These are phyloP conservation scores for Podaxis pistillaris DNA, from an alignment of 768 basidiomycete species.

Conservation along the genomic window DNA sequence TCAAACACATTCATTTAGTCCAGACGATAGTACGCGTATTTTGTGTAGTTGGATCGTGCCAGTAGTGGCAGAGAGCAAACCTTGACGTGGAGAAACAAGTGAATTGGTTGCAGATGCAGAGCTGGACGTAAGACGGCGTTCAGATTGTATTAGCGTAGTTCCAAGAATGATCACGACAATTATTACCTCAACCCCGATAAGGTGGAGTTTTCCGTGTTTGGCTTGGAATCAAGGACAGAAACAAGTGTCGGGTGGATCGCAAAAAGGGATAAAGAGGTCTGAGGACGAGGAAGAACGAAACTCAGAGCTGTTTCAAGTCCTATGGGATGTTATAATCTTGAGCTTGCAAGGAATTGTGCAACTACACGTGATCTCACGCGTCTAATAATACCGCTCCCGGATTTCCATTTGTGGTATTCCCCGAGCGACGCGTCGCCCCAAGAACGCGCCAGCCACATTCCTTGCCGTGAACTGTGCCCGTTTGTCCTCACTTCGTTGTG, in stretches of 20 bases:
- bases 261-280: not conserved
- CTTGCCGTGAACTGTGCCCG: not conserved
- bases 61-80: not conserved
- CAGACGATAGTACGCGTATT: not conserved
- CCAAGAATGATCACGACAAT: not conserved
- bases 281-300: not conserved
- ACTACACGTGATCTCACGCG: conserved; percentile 10
- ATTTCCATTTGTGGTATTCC: not conserved
- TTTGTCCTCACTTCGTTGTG: not conserved
- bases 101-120: not conserved
- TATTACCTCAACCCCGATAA: not conserved
- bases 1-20: conserved; percentile 34
- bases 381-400: not conserved
- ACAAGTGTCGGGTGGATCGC: not conserved
- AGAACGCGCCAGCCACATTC: not conserved
- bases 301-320: too few species aligned
- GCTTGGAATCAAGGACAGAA: not conserved
- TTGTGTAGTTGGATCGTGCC: not conserved
- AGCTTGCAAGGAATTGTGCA: conserved; percentile 15
- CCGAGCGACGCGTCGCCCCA: not conserved
- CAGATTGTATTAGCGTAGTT: conserved; percentile 1
- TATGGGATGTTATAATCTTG: too few species aligned
- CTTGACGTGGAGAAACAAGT: not conserved
- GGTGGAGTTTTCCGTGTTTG: not conserved
- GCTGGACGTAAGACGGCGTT: conserved; percentile 3